phyloP scores from a whole-genome alignment of 2,329 filamentous ascomycete species.

The Stachybotrys elegans region DNA sequence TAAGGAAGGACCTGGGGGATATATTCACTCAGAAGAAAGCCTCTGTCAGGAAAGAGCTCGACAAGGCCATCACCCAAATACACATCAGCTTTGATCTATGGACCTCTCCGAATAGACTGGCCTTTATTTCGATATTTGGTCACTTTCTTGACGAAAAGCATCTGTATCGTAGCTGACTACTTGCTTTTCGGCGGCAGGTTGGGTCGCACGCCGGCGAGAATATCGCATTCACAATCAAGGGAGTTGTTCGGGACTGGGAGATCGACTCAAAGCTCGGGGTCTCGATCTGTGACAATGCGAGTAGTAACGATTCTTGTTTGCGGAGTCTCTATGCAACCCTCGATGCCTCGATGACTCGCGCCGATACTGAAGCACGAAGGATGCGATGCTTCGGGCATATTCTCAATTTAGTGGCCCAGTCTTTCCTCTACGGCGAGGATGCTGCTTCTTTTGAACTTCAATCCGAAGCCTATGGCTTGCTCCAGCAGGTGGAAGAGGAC shows the following conservation, averaged over 20 bases:
- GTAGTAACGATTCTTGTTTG: background rate
- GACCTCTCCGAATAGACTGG: background rate
- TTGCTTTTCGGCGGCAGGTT: background rate
- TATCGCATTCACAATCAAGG: constrained; percentile 1
- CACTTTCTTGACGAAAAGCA: background rate
- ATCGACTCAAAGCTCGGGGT: constrained; percentile 1
- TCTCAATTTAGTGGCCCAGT: constrained; percentile 4
- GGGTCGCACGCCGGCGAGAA: background rate
- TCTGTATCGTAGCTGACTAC: background rate
- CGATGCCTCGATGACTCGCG: background rate
- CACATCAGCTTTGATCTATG: background rate
- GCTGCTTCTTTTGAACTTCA: constrained; percentile 7
- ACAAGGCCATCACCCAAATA: constrained; percentile 3
- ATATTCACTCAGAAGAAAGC: constrained; percentile 6
- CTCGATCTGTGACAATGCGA: constrained; percentile 1
- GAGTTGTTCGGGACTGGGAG: constrained; percentile 1
- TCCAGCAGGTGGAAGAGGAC: constrained; percentile 1
- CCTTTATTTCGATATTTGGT: background rate
- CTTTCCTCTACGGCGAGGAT: constrained; percentile 7
- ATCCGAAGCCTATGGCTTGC: constrained; percentile 4
- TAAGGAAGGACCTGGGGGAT: constrained; percentile 5
- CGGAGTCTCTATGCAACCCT: background rate
- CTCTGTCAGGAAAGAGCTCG: constrained; percentile 1
- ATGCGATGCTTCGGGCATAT: constrained; percentile 3
- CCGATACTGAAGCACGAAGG: background rate